These are phyloP conservation scores for Tuber aestivum DNA, from an alignment of 495 filamentous ascomycete species.

Conservation along the genomic window DNA sequence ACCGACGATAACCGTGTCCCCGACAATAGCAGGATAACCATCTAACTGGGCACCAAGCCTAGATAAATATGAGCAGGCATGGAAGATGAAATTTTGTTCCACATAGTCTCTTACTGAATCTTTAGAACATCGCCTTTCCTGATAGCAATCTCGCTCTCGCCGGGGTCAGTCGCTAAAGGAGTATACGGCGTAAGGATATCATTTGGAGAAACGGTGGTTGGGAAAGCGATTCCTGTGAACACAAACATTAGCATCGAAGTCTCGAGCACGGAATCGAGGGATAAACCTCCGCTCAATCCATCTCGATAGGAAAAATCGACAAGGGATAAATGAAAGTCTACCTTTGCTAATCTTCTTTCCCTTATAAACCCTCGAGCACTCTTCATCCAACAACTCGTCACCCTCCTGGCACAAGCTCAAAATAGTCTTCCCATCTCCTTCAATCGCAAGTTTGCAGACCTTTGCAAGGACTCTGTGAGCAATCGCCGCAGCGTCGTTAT, in stretches of 20 bases:
- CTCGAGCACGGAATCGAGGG: background rate
- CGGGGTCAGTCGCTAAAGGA: constrained; percentile 72
- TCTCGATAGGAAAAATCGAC: background rate
- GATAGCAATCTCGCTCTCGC: constrained; percentile 70
- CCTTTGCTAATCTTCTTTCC: constrained; percentile 85
- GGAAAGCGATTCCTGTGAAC: constrained; percentile 71
- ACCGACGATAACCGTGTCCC: constrained; percentile 73
- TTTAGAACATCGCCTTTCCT: constrained; percentile 83
- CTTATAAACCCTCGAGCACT: constrained; percentile 92
- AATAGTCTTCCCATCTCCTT: constrained; percentile 70
- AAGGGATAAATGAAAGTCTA: constrained; percentile 42
- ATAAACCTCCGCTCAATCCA: background rate
- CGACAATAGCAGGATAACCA: constrained; percentile 92
- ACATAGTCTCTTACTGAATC: constrained; percentile 57
- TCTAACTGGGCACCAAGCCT: constrained; percentile 90
- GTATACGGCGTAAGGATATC: constrained; percentile 97
- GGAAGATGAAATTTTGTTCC: background rate
- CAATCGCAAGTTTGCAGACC: constrained; percentile 71
- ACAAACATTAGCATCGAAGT: constrained; percentile 30
- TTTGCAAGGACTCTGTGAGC: constrained; percentile 89
- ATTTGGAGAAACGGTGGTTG: constrained; percentile 89
- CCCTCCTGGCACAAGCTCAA: constrained; percentile 88
- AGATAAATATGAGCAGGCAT: constrained; percentile 11
- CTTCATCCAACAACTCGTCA: constrained; percentile 89
- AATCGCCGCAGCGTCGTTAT: constrained; percentile 91